A percentile compares a stretch with the other conserved stretches of the same genome.
Conservation (phyloP, 306 rosid genomes). For the Vigna hirtella region DNA sequence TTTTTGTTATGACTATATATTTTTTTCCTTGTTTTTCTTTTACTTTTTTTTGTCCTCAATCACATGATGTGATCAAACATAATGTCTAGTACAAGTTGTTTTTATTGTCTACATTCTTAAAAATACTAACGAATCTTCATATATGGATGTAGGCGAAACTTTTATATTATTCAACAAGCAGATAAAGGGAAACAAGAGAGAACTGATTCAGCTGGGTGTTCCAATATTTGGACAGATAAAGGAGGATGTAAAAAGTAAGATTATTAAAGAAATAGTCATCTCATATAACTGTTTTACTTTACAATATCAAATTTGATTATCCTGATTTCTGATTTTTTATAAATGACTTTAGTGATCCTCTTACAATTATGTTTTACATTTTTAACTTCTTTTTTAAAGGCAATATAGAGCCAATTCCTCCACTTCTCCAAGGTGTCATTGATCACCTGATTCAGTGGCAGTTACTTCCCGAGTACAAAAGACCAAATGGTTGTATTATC, state of each 20-base stretch:
- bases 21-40: neutral
- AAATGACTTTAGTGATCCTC: slow-evolving; percentile 1
- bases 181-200: slow-evolving; percentile 91
- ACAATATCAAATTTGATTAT: slow-evolving; percentile 14
- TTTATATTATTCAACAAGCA: slow-evolving; percentile 90
- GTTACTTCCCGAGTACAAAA: slow-evolving; percentile 92
- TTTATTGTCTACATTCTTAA: slow-evolving; percentile 11
- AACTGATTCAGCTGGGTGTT: slow-evolving; percentile 89
- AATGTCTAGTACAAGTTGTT: slow-evolving; percentile 9
- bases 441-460: slow-evolving; percentile 96
- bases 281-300: slow-evolving; percentile 24
- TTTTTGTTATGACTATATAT: slow-evolving; percentile 7
- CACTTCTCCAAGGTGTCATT: slow-evolving; percentile 74
- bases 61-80: slow-evolving; percentile 17
- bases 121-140: slow-evolving; percentile 42
- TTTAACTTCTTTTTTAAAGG: slow-evolving; percentile 49
- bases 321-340: slow-evolving; percentile 3
- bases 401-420: slow-evolving; percentile 90
- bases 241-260: slow-evolving; percentile 70
- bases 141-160: slow-evolving; percentile 70
- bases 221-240: slow-evolving; percentile 88
- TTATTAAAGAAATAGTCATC: slow-evolving; percentile 28
- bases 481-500: slow-evolving; percentile 93
- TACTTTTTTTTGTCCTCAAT: slow-evolving; percentile 29
- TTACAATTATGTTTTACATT: slow-evolving; percentile 30